These are phyloP conservation scores for Yamadazyma taylorii DNA, from an alignment of 1,139 yeast genomes.

Conservation along the genomic window DNA sequence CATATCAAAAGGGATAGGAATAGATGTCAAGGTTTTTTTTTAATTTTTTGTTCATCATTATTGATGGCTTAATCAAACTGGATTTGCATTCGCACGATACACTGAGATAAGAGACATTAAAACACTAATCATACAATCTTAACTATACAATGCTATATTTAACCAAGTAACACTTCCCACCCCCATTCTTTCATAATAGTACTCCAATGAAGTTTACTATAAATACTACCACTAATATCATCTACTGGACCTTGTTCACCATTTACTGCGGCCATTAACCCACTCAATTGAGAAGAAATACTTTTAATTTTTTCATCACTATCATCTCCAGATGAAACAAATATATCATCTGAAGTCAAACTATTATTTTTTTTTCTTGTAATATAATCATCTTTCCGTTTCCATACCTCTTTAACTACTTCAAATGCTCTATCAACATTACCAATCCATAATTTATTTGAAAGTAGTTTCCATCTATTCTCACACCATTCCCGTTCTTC, in stretches of 20 bases:
- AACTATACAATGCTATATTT: neutral
- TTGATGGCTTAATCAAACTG: too few species aligned
- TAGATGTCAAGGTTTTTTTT: too few species aligned
- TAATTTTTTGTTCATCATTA: too few species aligned
- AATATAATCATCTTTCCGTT: constrained; percentile 49
- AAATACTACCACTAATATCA: constrained; percentile 41
- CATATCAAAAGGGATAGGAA: too few species aligned
- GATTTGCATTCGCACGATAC: too few species aligned
- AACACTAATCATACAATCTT: neutral
- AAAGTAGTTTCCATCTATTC: constrained; percentile 56
- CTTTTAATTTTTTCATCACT: constrained; percentile 24
- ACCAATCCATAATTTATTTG: constrained; percentile 60
- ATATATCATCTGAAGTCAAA: constrained; percentile 13
- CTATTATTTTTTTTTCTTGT: constrained; percentile 21
- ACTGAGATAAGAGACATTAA: neutral
- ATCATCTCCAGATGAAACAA: constrained; percentile 19
- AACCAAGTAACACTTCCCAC: constrained; percentile 62
- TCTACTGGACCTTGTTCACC: constrained; percentile 31
- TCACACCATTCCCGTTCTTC: constrained; percentile 65
- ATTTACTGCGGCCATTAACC: constrained; percentile 44
- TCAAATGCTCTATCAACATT: constrained; percentile 65
- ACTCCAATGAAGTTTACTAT: constrained; percentile 65
- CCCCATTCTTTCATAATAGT: constrained; percentile 73
- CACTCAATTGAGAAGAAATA: constrained; percentile 40
- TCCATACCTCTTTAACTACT: constrained; percentile 72